phyloP scores from a whole-genome alignment of 1,284 basidiomycete genomes.

The Stereum hirsutum region DNA sequence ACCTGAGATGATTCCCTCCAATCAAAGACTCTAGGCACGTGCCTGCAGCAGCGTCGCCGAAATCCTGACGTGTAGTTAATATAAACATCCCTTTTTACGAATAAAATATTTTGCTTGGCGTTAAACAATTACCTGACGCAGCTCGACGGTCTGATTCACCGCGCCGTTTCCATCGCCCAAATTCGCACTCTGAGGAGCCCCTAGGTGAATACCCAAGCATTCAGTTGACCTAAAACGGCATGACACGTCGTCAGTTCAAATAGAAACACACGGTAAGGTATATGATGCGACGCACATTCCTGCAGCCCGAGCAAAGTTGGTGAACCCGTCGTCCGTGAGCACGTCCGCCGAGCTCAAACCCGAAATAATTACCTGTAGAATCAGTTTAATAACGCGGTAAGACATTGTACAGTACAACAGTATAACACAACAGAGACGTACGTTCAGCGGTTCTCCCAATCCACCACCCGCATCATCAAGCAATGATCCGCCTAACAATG shows the following conservation, averaged over 20 bases:
- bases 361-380: constrained; percentile 42
- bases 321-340: constrained; percentile 54
- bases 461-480: constrained; percentile 38
- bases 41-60: constrained; percentile 44
- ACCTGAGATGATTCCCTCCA: constrained; percentile 64
- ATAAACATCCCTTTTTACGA: too few species aligned
- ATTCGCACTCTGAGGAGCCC: constrained; percentile 54
- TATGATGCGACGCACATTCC: constrained; percentile 40
- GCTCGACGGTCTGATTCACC: constrained; percentile 54
- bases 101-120: too few species aligned
- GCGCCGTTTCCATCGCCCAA: constrained; percentile 61
- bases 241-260: constrained; percentile 1
- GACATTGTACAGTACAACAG: constrained; percentile 19
- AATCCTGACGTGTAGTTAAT: too few species aligned
- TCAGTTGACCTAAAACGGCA: constrained; percentile 45
- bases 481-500: constrained; percentile 40
- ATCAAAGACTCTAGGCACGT: constrained; percentile 55
- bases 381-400: constrained; percentile 22
- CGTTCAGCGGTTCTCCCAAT: constrained; percentile 64
- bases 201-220: constrained; percentile 62
- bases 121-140: too few species aligned
- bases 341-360: constrained; percentile 59
- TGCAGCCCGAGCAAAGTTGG: constrained; percentile 49
- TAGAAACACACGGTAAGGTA: background rate
- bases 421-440: constrained; percentile 16